A percentile compares a stretch with the other conserved stretches of the same genome.
phyloP scores from a whole-genome alignment of 331 rosid genomes.

The Quercus tomentella region DNA sequence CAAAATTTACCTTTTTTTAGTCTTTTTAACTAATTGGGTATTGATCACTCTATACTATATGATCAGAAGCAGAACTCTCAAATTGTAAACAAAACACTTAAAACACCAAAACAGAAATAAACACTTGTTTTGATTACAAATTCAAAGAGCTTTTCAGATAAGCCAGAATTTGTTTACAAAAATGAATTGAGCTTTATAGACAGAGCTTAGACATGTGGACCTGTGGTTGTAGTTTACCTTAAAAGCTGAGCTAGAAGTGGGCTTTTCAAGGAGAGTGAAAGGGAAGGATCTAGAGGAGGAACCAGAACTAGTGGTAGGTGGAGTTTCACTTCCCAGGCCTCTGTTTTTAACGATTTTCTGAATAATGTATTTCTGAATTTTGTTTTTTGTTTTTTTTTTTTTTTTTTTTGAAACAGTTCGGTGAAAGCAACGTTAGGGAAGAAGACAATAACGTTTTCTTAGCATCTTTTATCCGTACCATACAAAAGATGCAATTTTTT shows the following conservation, averaged over 20 bases:
- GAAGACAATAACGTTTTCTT: slow-evolving; percentile 26
- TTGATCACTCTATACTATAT: not conserved
- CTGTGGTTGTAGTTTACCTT: slow-evolving; percentile 19
- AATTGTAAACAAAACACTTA: not conserved
- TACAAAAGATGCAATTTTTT: not conserved
- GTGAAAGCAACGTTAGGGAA: not conserved
- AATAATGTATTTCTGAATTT: not conserved
- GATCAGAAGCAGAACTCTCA: not conserved
- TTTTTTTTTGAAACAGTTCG: not conserved
- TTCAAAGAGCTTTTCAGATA: not conserved
- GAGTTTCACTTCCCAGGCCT: slow-evolving; percentile 7
- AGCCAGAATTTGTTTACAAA: not conserved
- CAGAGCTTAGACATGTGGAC: not conserved
- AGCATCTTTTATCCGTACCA: slow-evolving; percentile 25
- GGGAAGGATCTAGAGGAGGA: slow-evolving; percentile 29
- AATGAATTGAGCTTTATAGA: not conserved
- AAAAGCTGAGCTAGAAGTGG: not conserved
- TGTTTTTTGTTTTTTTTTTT: too few relatives aligned
- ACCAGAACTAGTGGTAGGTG: slow-evolving; percentile 38
- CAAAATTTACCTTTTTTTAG: not conserved
- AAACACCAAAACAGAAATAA: not conserved
- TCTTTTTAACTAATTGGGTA: not conserved
- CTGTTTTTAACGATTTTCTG: slow-evolving; percentile 3
- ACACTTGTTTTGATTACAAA: too few relatives aligned
- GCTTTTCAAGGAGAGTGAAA: not conserved